Evolutionary conservation across 768 basidiomycete genomes (phyloP).

Genomic region (Boletus pseudo-olivaceus): DNA sequence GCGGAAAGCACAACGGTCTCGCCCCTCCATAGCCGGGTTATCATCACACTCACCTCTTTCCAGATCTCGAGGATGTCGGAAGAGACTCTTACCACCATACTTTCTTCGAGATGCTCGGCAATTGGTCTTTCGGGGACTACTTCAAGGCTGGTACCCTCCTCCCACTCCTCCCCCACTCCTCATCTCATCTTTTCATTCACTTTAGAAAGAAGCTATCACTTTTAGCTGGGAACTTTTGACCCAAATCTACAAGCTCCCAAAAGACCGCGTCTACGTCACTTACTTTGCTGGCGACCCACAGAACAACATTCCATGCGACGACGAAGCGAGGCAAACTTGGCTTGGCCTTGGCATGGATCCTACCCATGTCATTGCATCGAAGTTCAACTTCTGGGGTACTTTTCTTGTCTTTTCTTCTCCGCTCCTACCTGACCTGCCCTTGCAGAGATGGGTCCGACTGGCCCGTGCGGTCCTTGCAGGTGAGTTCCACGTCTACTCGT

Average conservation of each 20-base stretch:
- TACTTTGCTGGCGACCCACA: constrained; percentile 96
- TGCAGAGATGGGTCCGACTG: constrained; percentile 96
- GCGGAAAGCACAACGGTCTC: constrained; percentile 96
- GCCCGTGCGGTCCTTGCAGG: constrained; percentile 98
- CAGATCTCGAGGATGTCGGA: constrained; percentile 98
- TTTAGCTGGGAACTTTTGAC: constrained; percentile 97
- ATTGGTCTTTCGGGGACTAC: constrained; percentile 99
- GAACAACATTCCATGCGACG: constrained; percentile 80
- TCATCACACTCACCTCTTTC: constrained; percentile 1
- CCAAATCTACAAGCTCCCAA: constrained; percentile 79
- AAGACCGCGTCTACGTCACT: constrained; percentile 92
- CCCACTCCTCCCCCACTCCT: background rate
- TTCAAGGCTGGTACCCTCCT: constrained; percentile 72
- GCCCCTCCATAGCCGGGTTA: background rate
- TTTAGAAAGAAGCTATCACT: constrained; percentile 84
- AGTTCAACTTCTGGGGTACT: constrained; percentile 98
- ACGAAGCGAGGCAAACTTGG: constrained; percentile 88
- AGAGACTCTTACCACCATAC: constrained; percentile 98
- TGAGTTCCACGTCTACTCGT: constrained; percentile 21
- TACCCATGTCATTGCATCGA: constrained; percentile 88
- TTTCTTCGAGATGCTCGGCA: constrained; percentile 99
- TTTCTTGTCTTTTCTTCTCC: constrained; percentile 19
- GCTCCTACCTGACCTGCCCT: constrained; percentile 3
- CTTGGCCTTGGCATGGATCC: constrained; percentile 83
- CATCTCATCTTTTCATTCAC: background rate